Base-by-base conservation (phyloP, 75 land plant species). In the Sequoia sempervirens region DNA sequence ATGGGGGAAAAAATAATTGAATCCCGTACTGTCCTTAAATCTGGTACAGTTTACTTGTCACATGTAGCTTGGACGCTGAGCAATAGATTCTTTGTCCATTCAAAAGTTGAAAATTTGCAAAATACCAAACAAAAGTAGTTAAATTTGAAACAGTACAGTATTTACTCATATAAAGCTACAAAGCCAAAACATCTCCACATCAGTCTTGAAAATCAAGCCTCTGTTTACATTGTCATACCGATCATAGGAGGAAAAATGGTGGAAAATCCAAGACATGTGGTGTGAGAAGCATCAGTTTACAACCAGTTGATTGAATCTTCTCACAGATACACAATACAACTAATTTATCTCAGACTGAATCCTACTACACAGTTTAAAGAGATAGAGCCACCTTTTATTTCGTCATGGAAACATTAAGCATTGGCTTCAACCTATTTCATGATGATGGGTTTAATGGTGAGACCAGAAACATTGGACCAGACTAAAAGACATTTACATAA, bases 401-500 rank as follows among this genome's bases (percentile, higher is more conserved):
- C 4, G 4, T 56, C 4, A 56, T 17, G 23, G 20, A 56, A 4
- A 56, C 4, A 5, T 26, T 61, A 7, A 61, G 20, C 26, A 4
- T 20, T 58, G 23, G 23, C 6, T 18, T 15, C 18, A 14, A 14
- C 3, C 56, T 20, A 20, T 20, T 0, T 26, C 20, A 5, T 58
- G 23, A 3, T 58, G 20, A 18, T 17, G 20, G 64, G 6, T 18
- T 26, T 58, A 18, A 56, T 46, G 9, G 47, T 8, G 8, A 46
- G 50, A 53, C 56, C 17, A 54, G 17, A 4, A 15, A 15, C 18
- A 54, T 54, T 15, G 5, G 58, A 15, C 18, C 23, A 18, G 5
- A 58, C 23, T 1, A 20, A 4, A 54, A 17, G 20, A 58, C 23
- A 58, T 34, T 87, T 84, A 91, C 92, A 91, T 91, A 58, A 91